Evolutionary conservation across 2,329 filamentous ascomycete species (phyloP).

Genomic region (Lecanicillium sp.): DNA sequence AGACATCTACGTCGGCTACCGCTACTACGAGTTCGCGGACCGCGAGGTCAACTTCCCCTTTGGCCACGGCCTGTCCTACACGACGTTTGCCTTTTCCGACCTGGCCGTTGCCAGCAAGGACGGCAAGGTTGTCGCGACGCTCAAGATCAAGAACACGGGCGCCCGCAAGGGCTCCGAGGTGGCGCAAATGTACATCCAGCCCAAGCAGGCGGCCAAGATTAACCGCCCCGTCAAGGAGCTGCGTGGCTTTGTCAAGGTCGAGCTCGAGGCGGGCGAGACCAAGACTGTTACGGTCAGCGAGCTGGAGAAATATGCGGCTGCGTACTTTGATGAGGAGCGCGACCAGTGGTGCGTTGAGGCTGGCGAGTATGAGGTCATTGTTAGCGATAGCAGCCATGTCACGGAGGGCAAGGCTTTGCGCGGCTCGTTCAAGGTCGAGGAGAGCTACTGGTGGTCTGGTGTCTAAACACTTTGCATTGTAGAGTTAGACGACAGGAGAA

Average conservation of each 20-base stretch:
- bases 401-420: conserved; percentile 38
- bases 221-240: conserved; percentile 54
- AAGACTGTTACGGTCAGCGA: conserved; percentile 49
- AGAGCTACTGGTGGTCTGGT: conserved; percentile 62
- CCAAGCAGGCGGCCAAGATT: conserved; percentile 45
- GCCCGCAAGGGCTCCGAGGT: conserved; percentile 43
- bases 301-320: conserved; percentile 56
- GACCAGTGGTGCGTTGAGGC: conserved; percentile 59
- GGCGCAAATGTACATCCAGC: conserved; percentile 48
- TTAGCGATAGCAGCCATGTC: conserved; percentile 49
- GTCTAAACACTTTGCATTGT: conserved; percentile 28
- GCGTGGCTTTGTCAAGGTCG: conserved; percentile 59
- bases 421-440: conserved; percentile 46
- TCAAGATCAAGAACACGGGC: conserved; percentile 57
- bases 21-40: conserved; percentile 68
- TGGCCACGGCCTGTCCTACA: conserved; percentile 74
- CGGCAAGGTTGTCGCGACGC: conserved; percentile 37
- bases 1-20: conserved; percentile 74
- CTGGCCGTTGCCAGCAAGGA: conserved; percentile 39
- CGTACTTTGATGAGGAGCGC: conserved; percentile 64
- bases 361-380: conserved; percentile 56
- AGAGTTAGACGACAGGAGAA: too few relatives aligned
- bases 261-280: conserved; percentile 51
- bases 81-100: conserved; percentile 52
- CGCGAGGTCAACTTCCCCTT: conserved; percentile 65